Base-by-base conservation (phyloP, 805 yeast genomes). In the Teunomyces pallodes region DNA sequence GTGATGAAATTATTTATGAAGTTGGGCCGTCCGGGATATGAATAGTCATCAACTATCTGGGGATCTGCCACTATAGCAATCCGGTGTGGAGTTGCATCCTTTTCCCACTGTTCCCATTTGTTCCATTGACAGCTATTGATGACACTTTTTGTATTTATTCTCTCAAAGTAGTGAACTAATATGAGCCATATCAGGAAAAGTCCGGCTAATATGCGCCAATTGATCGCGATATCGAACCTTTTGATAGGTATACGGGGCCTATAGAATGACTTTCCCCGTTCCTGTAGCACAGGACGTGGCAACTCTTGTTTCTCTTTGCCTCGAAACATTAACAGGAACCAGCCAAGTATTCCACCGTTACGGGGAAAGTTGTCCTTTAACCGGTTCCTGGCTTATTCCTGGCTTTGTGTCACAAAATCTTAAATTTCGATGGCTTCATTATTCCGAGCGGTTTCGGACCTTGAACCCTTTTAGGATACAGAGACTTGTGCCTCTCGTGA, bases 21-120 rank as follows among this genome's bases (percentile, higher is more conserved):
- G 36, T 69, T 53, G 14, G 84, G 81, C 56, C 90, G 70, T 2
- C 80, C 83, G 0, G 96, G 96, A 62, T 94, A 94, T 0, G 98
- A 87, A 65, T 87, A 81, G 24, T 76, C 86, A 61, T 94, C 99
- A 58, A 94, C 86, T 38, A 94, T 75, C 64, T 94, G 99, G 0
- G 99, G 99, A 61, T 94, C 99, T 0, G 97, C 98, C 31, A 89
- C 75, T 9, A 94, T 27, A 2, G 67, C 70, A 5, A 87, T 72
- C 48, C 81, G 64, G 57, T 80, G 81, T 1, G 81, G 76, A 1
- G 50, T 51, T 2, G 60, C 59, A 3, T 54, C 58, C 24, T 58
- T 52, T 4, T 62, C 31, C 2, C 44, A 20, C 88, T 89, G 83
- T 54, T 84, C 90, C 91, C 92, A 86, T 0, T 61, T 62, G 2